Base-by-base conservation (phyloP, 225 moss, liverwort and hornwort species). In the Takakia lepidozioides region DNA sequence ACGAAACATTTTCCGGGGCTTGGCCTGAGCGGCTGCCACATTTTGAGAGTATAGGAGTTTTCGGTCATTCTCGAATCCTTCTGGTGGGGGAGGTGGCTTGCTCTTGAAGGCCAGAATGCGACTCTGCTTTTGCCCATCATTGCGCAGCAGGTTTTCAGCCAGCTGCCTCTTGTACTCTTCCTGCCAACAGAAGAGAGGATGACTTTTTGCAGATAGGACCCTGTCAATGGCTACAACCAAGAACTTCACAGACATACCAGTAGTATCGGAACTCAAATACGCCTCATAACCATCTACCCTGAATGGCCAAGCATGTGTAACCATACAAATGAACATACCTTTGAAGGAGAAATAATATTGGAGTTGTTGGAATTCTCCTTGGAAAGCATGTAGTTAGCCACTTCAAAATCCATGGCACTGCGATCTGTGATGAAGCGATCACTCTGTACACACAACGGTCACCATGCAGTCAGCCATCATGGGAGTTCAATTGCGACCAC, bases 151-250 rank as follows among this genome's bases (percentile, higher is more conserved):
- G 10, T 90, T 98, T 3, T 82, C 87, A 18, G 84, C 90, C 5
- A 98, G 57, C 41, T 98, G 95, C 65, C 83, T 98, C 80, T 98
- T 98, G 46, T 98, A 90, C 39, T 90, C 95, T 48, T 90, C 95
- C 93, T 95, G 93, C 46, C n/a, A n/a, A n/a, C n/a, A n/a, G n/a
- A n/a, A n/a, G n/a, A n/a, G n/a, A n/a, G n/a, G n/a, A n/a, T n/a
- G n/a, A n/a, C n/a, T n/a, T n/a, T n/a, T n/a, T n/a, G n/a, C n/a
- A n/a, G n/a, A n/a, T n/a, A n/a, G n/a, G n/a, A n/a, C n/a, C n/a
- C n/a, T n/a, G n/a, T n/a, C n/a, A n/a, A n/a, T n/a, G n/a, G n/a
- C n/a, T n/a, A n/a, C n/a, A n/a, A n/a, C n/a, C n/a, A n/a, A n/a
- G n/a, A n/a, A n/a, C n/a, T n/a, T n/a, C n/a, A n/a, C n/a, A n/a